Conservation (phyloP, 306 rosid genomes). For the Vachellia pachyceras region DNA sequence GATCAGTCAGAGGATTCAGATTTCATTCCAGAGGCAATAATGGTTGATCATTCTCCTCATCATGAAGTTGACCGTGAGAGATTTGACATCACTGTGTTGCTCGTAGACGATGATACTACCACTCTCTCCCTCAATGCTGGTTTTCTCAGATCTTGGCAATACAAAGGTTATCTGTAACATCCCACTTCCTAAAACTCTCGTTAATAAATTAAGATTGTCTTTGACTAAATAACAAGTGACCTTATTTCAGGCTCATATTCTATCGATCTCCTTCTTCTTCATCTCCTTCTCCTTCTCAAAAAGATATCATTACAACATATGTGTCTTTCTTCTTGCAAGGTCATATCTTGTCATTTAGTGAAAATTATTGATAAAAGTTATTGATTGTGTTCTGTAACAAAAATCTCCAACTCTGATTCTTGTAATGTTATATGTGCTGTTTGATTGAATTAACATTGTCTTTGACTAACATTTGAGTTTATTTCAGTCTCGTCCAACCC, state of each 20-base stretch:
- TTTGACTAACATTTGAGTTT: too few relatives aligned
- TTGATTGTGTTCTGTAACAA: too few relatives aligned
- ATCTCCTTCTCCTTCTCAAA: background rate
- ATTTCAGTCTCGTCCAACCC: too few relatives aligned
- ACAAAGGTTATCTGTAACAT: constrained; percentile 45
- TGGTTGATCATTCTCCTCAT: background rate
- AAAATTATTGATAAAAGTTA: background rate
- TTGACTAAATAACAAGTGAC: background rate
- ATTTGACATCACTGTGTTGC: constrained; percentile 48
- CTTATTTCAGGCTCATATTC: background rate
- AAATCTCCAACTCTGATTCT: too few relatives aligned
- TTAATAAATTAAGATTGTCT: background rate
- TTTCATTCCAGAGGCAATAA: constrained; percentile 8
- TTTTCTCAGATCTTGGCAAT: constrained; percentile 56
- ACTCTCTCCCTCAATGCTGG: constrained; percentile 52
- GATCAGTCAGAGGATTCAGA: background rate
- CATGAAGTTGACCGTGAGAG: constrained; percentile 47
- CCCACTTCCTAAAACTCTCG: background rate
- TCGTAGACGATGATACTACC: constrained; percentile 69
- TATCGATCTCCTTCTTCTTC: background rate
- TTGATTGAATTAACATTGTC: too few relatives aligned
- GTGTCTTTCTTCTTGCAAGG: background rate
- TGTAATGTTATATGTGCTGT: too few relatives aligned
- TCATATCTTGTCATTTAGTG: background rate
- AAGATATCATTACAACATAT: background rate